Percentiles rank a stretch among this genome's conserved stretches.
Conservation (phyloP, 2,329 filamentous ascomycete genomes). For the Botrytis fabae region DNA sequence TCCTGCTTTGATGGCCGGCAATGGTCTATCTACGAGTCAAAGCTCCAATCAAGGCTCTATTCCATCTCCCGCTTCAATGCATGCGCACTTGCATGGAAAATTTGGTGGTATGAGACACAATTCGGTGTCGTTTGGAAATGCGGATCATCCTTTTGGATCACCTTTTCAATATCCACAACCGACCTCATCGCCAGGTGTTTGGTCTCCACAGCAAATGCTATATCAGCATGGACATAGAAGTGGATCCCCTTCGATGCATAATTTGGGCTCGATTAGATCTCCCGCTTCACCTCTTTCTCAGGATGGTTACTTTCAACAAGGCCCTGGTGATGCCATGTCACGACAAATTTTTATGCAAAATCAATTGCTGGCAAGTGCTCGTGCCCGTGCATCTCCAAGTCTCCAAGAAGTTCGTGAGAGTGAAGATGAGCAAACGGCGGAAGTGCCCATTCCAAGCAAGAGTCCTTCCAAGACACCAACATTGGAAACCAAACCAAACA, state of each 20-base stretch:
- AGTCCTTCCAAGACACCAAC: slow-evolving; percentile 54
- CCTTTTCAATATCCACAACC: slow-evolving; percentile 67
- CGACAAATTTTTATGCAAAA: slow-evolving; percentile 51
- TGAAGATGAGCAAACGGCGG: slow-evolving; percentile 57
- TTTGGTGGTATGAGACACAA: slow-evolving; percentile 64
- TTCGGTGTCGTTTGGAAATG: slow-evolving; percentile 64
- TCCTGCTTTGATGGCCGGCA: slow-evolving; percentile 57
- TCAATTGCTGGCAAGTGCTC: slow-evolving; percentile 46
- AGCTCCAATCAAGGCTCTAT: slow-evolving; percentile 65
- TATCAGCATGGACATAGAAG: slow-evolving; percentile 54
- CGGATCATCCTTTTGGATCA: slow-evolving; percentile 58
- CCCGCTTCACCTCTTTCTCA: slow-evolving; percentile 61
- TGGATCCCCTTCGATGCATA: slow-evolving; percentile 64
- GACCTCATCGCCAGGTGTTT: slow-evolving; percentile 56
- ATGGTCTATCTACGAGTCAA: slow-evolving; percentile 59
- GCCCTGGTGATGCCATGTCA: slow-evolving; percentile 42
- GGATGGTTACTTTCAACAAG: slow-evolving; percentile 42
- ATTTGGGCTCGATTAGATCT: slow-evolving; percentile 58
- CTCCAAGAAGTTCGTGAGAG: slow-evolving; percentile 74
- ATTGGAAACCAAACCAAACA: slow-evolving; percentile 56
- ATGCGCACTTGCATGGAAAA: slow-evolving; percentile 54
- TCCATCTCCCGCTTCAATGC: slow-evolving; percentile 72
- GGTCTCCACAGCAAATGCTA: slow-evolving; percentile 55
- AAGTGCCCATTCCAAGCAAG: slow-evolving; percentile 41
- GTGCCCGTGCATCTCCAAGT: slow-evolving; percentile 57